These are phyloP conservation scores for Mortierella hygrophila DNA, from an alignment of 192 early-diverging fungal genomes.

Conservation along the genomic window DNA sequence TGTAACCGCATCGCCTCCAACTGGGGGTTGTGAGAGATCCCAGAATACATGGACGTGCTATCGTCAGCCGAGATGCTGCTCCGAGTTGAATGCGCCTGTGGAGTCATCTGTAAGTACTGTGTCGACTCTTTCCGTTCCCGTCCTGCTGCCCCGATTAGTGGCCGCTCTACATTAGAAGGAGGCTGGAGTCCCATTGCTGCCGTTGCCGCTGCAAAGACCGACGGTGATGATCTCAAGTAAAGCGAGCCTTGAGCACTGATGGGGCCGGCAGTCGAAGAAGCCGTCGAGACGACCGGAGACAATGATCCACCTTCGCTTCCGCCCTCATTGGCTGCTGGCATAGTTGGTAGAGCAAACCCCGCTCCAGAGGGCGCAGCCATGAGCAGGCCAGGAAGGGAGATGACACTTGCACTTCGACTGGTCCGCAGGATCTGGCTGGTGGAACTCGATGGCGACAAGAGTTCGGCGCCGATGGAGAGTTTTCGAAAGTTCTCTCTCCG, in stretches of 20 bases:
- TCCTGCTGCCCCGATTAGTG: neutral
- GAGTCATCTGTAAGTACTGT: conserved; percentile 16
- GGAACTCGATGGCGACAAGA: neutral
- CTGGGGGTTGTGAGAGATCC: conserved; percentile 17
- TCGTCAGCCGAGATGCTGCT: conserved; percentile 35
- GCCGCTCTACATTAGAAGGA: neutral
- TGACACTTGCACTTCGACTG: conserved; percentile 16
- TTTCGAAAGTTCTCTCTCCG: neutral
- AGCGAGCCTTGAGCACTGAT: neutral
- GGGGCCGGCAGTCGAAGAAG: neutral
- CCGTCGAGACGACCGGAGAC: neutral
- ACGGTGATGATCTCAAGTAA: neutral
- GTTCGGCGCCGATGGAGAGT: conserved; percentile 17
- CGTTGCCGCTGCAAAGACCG: neutral
- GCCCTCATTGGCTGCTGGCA: neutral
- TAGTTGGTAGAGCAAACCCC: conserved; percentile 8
- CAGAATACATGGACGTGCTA: conserved; percentile 36
- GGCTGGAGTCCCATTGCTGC: neutral
- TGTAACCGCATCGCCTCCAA: conserved; percentile 20
- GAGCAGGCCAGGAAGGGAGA: conserved; percentile 29
- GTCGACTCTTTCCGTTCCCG: neutral
- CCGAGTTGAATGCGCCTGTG: conserved; percentile 8
- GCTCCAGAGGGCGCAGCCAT: conserved; percentile 32
- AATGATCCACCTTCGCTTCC: neutral
- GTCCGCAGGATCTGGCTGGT: conserved; percentile 7